A percentile compares a stretch with the other conserved stretches of the same genome.
Conservation (phyloP, 495 filamentous ascomycete genomes). For the Lophiotrema nucula region DNA sequence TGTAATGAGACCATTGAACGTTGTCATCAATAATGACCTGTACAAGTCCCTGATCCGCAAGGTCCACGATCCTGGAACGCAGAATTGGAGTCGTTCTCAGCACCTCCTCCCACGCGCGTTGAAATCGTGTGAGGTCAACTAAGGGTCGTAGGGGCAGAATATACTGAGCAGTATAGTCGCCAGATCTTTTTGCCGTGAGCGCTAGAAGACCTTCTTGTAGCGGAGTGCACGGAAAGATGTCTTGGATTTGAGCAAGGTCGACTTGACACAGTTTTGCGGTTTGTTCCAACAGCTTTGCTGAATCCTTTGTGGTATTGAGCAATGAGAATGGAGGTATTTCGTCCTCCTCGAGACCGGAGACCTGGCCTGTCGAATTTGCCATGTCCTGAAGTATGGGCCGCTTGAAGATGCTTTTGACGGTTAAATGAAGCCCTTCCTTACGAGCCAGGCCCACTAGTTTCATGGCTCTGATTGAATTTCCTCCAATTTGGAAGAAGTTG, state of each 20-base stretch:
- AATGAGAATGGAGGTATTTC: not conserved
- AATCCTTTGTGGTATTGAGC: constrained; percentile 6
- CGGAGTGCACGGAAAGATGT: constrained; percentile 8
- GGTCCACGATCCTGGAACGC: too few relatives aligned
- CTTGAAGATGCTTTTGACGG: not conserved
- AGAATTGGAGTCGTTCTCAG: not conserved
- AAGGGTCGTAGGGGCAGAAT: not conserved
- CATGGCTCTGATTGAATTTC: constrained; percentile 18
- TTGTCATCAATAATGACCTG: too few relatives aligned
- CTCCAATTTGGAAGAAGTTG: constrained; percentile 8
- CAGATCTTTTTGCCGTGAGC: not conserved
- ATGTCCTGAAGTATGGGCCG: not conserved
- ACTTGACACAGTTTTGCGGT: too few relatives aligned
- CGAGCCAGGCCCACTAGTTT: not conserved
- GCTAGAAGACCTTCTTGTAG: constrained; percentile 2
- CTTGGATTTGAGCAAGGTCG: too few relatives aligned
- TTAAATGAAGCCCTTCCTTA: not conserved
- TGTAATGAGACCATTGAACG: constrained; percentile 51
- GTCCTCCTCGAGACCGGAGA: not conserved
- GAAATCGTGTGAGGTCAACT: not conserved
- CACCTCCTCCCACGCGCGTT: not conserved
- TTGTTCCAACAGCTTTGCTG: too few relatives aligned
- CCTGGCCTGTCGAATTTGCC: not conserved
- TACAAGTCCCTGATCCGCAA: too few relatives aligned
- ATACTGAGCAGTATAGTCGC: not conserved